Conservation (phyloP, 1,284 basidiomycete genomes). For the Ceratobasidium sp. region DNA sequence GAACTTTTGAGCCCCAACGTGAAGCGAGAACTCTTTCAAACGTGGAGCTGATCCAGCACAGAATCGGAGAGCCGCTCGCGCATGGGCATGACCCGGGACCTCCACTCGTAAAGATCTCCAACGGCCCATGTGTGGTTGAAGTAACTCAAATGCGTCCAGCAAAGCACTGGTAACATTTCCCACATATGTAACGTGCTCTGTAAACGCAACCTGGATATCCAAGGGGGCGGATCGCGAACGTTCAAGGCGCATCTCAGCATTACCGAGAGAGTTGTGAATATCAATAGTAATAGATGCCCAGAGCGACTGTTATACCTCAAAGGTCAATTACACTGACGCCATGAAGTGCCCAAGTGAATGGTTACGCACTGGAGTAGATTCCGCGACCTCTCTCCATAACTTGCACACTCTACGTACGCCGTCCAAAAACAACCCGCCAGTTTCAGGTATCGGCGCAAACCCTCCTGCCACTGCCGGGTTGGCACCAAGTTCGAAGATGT, state of each 20-base stretch:
- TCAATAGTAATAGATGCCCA: conserved; percentile 29
- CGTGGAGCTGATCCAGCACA: conserved; percentile 12
- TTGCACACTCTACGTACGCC: conserved; percentile 23
- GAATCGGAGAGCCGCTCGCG: not conserved
- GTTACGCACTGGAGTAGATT: conserved; percentile 26
- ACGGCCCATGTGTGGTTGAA: conserved; percentile 15
- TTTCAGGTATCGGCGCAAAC: conserved; percentile 5
- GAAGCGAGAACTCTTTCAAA: conserved; percentile 10
- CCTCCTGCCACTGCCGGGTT: not conserved
- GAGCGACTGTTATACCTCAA: not conserved
- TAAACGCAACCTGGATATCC: conserved; percentile 17
- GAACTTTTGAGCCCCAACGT: conserved; percentile 6
- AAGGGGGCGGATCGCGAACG: conserved; percentile 25
- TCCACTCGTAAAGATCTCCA: conserved; percentile 25
- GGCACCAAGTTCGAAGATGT: conserved; percentile 20
- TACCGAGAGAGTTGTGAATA: conserved; percentile 21
- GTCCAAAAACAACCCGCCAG: conserved; percentile 18
- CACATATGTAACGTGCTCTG: conserved; percentile 5
- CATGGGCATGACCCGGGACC: conserved; percentile 23
- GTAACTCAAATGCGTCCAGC: conserved; percentile 7
- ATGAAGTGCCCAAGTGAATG: not conserved
- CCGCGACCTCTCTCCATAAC: conserved; percentile 25
- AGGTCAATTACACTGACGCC: not conserved
- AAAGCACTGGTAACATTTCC: conserved; percentile 1
- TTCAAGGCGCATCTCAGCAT: conserved; percentile 5